Percentiles rank a stretch among this genome's conserved stretches.
These are phyloP conservation scores for Aegilops longissima DNA, from an alignment of 176 grass and related monocot species.

Conservation along the genomic window DNA sequence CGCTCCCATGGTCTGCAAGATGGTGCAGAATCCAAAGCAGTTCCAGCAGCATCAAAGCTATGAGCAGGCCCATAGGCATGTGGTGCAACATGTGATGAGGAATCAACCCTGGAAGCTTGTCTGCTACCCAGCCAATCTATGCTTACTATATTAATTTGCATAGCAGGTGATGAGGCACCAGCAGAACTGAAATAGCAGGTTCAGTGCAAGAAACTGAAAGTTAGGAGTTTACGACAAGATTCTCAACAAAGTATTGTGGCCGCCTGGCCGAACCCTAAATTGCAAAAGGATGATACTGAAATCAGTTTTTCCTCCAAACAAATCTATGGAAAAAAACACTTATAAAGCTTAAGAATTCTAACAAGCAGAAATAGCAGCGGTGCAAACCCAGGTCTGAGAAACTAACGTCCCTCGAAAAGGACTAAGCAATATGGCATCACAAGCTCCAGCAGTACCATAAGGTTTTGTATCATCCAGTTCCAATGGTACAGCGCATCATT, in stretches of 20 bases:
- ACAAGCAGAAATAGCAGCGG: background rate
- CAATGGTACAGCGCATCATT: background rate
- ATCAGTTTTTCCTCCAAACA: conserved; percentile 6
- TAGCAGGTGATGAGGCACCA: conserved; percentile 79
- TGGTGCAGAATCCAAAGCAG: conserved; percentile 55
- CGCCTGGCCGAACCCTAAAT: background rate
- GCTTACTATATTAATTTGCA: conserved; percentile 72
- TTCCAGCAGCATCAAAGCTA: conserved; percentile 75
- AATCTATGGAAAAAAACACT: background rate
- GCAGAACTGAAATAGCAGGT: conserved; percentile 69
- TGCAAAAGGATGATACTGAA: background rate
- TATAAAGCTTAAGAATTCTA: background rate
- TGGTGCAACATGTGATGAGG: conserved; percentile 51
- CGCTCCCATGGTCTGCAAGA: conserved; percentile 94
- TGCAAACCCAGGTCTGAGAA: background rate
- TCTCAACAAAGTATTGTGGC: background rate
- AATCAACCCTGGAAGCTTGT: conserved; percentile 78
- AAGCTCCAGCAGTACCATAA: background rate
- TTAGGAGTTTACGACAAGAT: background rate
- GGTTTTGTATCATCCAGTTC: background rate
- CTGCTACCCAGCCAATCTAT: conserved; percentile 82
- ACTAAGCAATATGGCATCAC: background rate
- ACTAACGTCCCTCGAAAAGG: background rate
- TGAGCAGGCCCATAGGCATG: conserved; percentile 57
- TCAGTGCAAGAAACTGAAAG: conserved; percentile 2